phyloP scores from a whole-genome alignment of 108 stramenopile genomes.

The Nitzschia putrida region DNA sequence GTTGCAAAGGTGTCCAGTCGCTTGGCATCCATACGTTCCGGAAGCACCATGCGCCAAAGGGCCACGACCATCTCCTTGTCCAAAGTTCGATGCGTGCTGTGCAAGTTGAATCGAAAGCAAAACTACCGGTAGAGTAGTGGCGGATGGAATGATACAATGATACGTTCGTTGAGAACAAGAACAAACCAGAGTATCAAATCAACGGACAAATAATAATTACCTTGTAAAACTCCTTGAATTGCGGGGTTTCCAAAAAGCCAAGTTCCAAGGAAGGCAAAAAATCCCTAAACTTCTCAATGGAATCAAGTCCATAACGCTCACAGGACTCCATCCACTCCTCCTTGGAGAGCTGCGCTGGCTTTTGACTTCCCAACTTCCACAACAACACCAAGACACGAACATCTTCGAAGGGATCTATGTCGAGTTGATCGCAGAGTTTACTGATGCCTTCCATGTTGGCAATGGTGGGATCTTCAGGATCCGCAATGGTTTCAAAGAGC shows the following conservation, averaged over 20 bases:
- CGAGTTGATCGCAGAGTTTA: conserved; percentile 76
- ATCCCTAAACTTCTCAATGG: conserved; percentile 58
- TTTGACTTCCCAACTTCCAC: conserved; percentile 81
- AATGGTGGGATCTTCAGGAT: conserved; percentile 61
- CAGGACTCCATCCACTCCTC: conserved; percentile 79
- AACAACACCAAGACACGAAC: conserved; percentile 84
- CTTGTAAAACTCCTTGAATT: conserved; percentile 92
- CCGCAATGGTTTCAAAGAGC: conserved; percentile 64
- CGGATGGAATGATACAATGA: conserved; percentile 7
- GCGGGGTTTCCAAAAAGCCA: conserved; percentile 82
- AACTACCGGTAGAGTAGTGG: conserved; percentile 42
- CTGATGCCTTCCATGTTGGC: conserved; percentile 78
- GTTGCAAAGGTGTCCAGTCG: conserved; percentile 75
- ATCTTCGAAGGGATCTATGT: conserved; percentile 80
- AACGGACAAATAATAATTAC: conserved; percentile 21
- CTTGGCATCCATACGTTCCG: conserved; percentile 38
- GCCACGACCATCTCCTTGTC: conserved; percentile 88
- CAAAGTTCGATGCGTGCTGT: conserved; percentile 89
- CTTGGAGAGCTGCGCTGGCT: conserved; percentile 78
- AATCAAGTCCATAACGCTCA: conserved; percentile 54
- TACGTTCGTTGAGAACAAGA: too few species aligned
- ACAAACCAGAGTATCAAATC: conserved; percentile 11
- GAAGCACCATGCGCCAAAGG: conserved; percentile 70
- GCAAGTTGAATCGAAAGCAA: conserved; percentile 88
- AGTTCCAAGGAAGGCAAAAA: conserved; percentile 76